Evolutionary conservation across 169 alveolate species (phyloP).

Genomic region (Besnoitia besnoiti): DNA sequence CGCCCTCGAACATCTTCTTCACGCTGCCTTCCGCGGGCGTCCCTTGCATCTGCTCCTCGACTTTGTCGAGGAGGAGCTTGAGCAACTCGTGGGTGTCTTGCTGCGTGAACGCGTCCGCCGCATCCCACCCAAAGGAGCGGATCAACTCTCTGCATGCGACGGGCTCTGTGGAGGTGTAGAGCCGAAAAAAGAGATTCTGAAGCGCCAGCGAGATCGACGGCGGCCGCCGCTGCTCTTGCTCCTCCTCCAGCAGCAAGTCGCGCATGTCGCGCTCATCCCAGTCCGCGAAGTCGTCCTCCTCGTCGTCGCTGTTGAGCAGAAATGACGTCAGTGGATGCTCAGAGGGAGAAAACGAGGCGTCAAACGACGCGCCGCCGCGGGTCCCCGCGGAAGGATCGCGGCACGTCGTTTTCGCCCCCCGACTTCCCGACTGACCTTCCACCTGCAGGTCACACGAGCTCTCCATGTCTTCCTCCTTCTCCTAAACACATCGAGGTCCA

Average conservation of each 20-base stretch:
- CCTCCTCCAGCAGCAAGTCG: conserved; percentile 81
- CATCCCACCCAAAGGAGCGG: conserved; percentile 95
- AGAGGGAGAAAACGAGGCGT: background rate
- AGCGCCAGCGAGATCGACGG: conserved; percentile 85
- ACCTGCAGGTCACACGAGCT: background rate
- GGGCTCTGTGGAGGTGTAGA: conserved; percentile 89
- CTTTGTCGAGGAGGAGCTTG: conserved; percentile 91
- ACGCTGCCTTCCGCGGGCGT: conserved; percentile 95
- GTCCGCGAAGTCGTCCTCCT: conserved; percentile 50
- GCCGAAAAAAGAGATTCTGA: conserved; percentile 93
- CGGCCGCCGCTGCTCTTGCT: conserved; percentile 81
- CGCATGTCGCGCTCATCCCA: conserved; percentile 78
- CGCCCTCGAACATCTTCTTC: conserved; percentile 94
- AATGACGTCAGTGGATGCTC: background rate
- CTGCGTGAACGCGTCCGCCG: conserved; percentile 95
- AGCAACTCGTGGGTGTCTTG: conserved; percentile 97
- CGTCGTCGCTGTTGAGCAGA: background rate
- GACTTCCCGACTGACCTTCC: background rate
- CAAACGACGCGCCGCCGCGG: background rate
- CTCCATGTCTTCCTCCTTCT: background rate
- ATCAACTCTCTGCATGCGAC: conserved; percentile 76
- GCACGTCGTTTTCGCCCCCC: background rate
- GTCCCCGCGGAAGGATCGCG: background rate
- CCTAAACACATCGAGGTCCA: background rate
- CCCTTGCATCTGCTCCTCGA: conserved; percentile 95